Evolutionary conservation across 495 filamentous ascomycete species (phyloP), one percentile per base, ranked within the genome.

Genomic region (Xylaria intraflava): DNA sequence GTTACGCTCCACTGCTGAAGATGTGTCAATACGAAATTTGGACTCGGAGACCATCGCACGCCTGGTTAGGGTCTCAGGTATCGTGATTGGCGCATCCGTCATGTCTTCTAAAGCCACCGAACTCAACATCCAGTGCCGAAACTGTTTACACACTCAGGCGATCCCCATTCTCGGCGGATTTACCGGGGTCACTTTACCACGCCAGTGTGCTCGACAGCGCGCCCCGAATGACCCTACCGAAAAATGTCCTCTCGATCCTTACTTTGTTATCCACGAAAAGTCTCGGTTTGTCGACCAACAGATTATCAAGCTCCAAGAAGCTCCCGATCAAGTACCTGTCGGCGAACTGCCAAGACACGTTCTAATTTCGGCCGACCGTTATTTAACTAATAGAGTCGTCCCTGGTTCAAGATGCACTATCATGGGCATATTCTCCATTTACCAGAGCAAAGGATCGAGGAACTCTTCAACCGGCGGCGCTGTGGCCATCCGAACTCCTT

Each of bases 361-460:
- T 41, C 79, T 96, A 52, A 87, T 97, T 50, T 93, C 89, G 0
- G 93, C 94, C 26, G 94, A 99, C 64, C 83, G 94, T 12, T 97
- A 99, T 63, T 78, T 99, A 17, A 90, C 92, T 19, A 99, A 99
- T 65, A 83, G 90, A 23, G 94, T 97, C 5, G 92, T 97, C 9
- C 94, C 94, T 17, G 94, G 94, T 6, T 93, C 94, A 17, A 79
- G 92, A 61, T 97, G 94, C 63, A 95, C 90, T 0, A 76, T 97
- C 10, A 96, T 92, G 84, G 94, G 94, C 17, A 90, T 99, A 46
- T 99, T 95, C 74, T 96, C 90, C 30, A 96, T 96, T 65, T 99
- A 95, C 66, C 89, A 95, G 65, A 82, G 81, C 55, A 95, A 96
- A 69, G 87, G 83, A 26, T 85, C 83, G 16, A 96, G 92, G 70